phyloP scores from a whole-genome alignment of 441 rosid species.

The Adansonia madagascariensis region DNA sequence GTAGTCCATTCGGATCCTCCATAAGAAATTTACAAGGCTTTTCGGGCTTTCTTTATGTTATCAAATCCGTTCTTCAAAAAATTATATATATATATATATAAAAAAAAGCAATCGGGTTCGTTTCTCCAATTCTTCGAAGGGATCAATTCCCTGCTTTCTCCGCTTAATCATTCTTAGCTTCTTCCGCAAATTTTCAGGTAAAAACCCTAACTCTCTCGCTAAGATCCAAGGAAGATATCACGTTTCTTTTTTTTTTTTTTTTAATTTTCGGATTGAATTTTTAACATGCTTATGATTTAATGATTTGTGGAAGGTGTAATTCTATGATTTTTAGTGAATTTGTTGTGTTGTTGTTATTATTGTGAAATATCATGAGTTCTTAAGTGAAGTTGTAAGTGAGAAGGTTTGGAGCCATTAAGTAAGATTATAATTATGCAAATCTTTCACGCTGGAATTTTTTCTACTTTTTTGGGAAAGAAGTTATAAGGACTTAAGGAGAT shows the following conservation, averaged over 20 bases:
- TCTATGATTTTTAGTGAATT: neutral
- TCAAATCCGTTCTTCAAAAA: neutral
- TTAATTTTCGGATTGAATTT: neutral
- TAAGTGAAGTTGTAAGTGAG: neutral
- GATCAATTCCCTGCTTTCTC: neutral
- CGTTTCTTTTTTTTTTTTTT: neutral
- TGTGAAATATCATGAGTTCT: neutral
- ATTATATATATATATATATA: neutral
- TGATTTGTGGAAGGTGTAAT: neutral
- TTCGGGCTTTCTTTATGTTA: neutral
- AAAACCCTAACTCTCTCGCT: constrained; percentile 13
- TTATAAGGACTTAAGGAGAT: no score
- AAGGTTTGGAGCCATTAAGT: neutral
- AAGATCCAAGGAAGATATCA: neutral
- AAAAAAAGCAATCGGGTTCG: neutral
- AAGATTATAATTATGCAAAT: neutral
- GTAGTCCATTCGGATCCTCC: neutral
- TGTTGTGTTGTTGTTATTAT: neutral
- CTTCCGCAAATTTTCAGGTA: constrained; percentile 33
- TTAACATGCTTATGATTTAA: neutral
- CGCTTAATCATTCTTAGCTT: constrained; percentile 11
- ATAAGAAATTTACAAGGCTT: neutral
- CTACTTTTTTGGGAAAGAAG: no score
- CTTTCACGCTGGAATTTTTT: neutral
- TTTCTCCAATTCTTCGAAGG: neutral